phyloP scores from a whole-genome alignment of 257 asterid genomes.

The Nemophila menziesii region DNA sequence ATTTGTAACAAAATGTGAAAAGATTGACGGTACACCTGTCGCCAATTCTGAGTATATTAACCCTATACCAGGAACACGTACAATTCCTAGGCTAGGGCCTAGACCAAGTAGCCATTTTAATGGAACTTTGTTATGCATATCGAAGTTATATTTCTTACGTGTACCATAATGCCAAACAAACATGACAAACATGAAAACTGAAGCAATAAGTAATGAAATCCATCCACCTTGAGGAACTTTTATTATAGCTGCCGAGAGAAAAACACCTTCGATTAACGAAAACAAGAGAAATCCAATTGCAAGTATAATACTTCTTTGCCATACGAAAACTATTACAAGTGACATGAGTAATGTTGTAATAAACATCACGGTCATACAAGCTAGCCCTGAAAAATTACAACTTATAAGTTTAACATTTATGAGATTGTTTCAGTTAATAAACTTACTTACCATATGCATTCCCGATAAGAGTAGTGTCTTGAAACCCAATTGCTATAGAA shows the following conservation, averaged over 20 bases:
- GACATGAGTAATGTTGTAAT: constrained; percentile 90
- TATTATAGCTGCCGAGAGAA: constrained; percentile 44
- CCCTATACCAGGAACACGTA: constrained; percentile 96
- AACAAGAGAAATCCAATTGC: constrained; percentile 62
- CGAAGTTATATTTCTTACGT: constrained; percentile 78
- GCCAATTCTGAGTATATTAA: constrained; percentile 87
- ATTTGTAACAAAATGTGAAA: constrained; percentile 85
- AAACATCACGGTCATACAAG: constrained; percentile 91
- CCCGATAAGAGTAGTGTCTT: constrained; percentile 41
- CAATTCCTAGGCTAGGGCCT: constrained; percentile 89
- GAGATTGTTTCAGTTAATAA: neutral
- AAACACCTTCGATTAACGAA: constrained; percentile 53
- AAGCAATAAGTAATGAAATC: constrained; percentile 68
- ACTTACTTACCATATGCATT: constrained; percentile 53
- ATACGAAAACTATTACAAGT: constrained; percentile 67
- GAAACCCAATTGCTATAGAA: constrained; percentile 45
- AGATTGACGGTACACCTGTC: constrained; percentile 80
- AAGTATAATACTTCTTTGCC: constrained; percentile 49
- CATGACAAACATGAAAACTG: constrained; percentile 62
- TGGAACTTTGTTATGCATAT: constrained; percentile 83
- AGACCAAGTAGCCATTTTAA: constrained; percentile 79
- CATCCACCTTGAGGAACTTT: constrained; percentile 94
- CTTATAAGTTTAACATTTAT: neutral
- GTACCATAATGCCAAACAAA: constrained; percentile 93
- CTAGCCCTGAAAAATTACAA: constrained; percentile 55